These are phyloP conservation scores for Yamadazyma friedrichii DNA, from an alignment of 1,139 yeast genomes.

Conservation along the genomic window DNA sequence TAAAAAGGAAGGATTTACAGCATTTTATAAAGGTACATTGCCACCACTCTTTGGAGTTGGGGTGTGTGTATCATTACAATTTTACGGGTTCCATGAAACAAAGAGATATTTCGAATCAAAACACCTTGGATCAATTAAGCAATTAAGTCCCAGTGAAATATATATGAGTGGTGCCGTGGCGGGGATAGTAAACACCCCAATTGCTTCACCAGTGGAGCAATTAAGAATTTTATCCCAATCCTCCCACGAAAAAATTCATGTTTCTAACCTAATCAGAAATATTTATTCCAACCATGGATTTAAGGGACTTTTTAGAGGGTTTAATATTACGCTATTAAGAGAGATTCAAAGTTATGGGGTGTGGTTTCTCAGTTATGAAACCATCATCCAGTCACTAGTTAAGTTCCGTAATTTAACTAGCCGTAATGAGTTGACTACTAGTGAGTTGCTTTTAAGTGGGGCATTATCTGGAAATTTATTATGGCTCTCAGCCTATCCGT, in stretches of 20 bases:
- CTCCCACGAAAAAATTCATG: constrained; percentile 40
- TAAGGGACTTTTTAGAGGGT: constrained; percentile 60
- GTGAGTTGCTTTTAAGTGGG: constrained; percentile 60
- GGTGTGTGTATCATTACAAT: constrained; percentile 71
- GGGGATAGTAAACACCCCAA: constrained; percentile 72
- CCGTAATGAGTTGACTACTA: constrained; percentile 57
- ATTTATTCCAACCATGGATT: constrained; percentile 51
- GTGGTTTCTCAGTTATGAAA: constrained; percentile 76
- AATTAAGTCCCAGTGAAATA: constrained; percentile 60
- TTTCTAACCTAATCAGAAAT: constrained; percentile 34
- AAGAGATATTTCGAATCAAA: constrained; percentile 53
- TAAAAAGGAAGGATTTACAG: constrained; percentile 59
- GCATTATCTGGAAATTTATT: constrained; percentile 72
- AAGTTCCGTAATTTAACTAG: constrained; percentile 30
- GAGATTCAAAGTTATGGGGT: constrained; percentile 83
- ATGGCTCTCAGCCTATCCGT: constrained; percentile 71
- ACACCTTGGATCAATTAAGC: constrained; percentile 23
- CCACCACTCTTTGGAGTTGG: constrained; percentile 61
- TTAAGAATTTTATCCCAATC: constrained; percentile 69
- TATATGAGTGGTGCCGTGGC: constrained; percentile 75
- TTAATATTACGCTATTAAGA: constrained; percentile 56
- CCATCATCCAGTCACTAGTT: constrained; percentile 47
- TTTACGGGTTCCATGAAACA: constrained; percentile 77
- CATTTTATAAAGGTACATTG: constrained; percentile 54
- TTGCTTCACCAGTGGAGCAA: constrained; percentile 76